These are phyloP conservation scores for Phytophthora brassicae DNA, from an alignment of 352 stramenopile species.

Conservation along the genomic window DNA sequence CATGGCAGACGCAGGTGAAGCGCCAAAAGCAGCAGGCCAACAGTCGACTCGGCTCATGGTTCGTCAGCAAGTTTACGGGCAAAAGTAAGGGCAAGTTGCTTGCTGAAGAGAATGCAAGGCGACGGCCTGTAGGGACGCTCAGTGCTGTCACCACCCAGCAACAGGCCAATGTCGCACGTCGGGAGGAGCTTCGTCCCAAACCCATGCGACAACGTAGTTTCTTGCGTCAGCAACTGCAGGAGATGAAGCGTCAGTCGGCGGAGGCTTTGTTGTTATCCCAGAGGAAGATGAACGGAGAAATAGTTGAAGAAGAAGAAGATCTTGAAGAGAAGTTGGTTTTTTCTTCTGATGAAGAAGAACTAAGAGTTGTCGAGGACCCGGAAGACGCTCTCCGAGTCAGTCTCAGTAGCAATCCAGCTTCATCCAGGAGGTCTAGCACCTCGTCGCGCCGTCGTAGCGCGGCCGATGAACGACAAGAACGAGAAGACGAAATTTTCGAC, in stretches of 20 bases:
- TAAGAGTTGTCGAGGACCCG: constrained; percentile 38
- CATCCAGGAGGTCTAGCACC: constrained; percentile 33
- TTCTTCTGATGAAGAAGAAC: constrained; percentile 40
- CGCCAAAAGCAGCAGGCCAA: constrained; percentile 62
- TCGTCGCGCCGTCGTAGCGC: constrained; percentile 29
- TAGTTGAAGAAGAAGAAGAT: constrained; percentile 21
- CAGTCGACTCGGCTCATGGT: constrained; percentile 65
- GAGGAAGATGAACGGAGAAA: constrained; percentile 52
- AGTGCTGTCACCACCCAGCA: constrained; percentile 40
- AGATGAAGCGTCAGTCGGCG: constrained; percentile 78
- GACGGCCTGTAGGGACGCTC: constrained; percentile 40
- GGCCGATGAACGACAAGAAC: constrained; percentile 38
- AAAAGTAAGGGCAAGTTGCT: constrained; percentile 58
- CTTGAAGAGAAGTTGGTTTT: constrained; percentile 23
- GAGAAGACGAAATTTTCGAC: constrained; percentile 30
- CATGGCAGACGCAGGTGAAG: constrained; percentile 56
- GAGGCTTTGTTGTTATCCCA: constrained; percentile 46
- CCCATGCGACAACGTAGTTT: constrained; percentile 70
- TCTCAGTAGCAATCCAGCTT: constrained; percentile 34
- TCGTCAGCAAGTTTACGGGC: constrained; percentile 62
- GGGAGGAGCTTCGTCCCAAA: constrained; percentile 32
- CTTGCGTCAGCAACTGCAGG: constrained; percentile 60
- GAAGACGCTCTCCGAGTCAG: constrained; percentile 38
- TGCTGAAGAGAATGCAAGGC: constrained; percentile 42
- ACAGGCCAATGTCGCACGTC: constrained; percentile 29